Base-by-base conservation (phyloP, 2,329 filamentous ascomycete genomes). In the Claviceps cyperi region DNA sequence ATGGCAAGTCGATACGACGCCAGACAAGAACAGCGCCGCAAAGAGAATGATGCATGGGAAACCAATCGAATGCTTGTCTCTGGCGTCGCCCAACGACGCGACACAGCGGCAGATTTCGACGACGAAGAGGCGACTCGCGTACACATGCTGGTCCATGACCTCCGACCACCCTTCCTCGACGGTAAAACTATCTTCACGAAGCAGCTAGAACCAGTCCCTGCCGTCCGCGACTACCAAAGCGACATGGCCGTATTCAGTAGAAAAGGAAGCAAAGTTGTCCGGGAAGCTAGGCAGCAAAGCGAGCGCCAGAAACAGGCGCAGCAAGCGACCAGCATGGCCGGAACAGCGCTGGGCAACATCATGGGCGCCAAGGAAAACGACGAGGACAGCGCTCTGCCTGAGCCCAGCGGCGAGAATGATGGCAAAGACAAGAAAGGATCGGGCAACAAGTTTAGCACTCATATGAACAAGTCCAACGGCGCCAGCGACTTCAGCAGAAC, bases 191-290 rank as follows among this genome's bases (percentile, higher is more conserved):
- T 98, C 51, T 98, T 98, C 64, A 98, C 92, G 3, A 97, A 96
- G 66, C 94, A 98, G 65, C 66, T 97, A 21, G 92, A 98, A 52
- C 94, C 92, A 0, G 86, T 98, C 1, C 88, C 91, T 0, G 94
- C 92, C 0, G 86, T 98, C 14, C 79, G 85, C 48, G 92, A 98
- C 64, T 83, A 86, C 24, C 91, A 97, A 66, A 98, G 94, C 62
- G 92, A 98, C 62, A 95, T 98, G 92, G 92, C 92, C 1, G 90
- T 98, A 1, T 97, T 97, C 59, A 94, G 89, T 68, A 79, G 91
- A 43, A 96, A 96, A 64, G 92, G 92, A 1, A 97, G 91, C 62
- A 85, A 81, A 58, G 89, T 96, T 2, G 92, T 98, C 13, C 86
- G 85, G 60, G 92, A 98, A 59, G 83, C 84, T 58, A 76, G 94